Evolutionary conservation across 805 yeast species (phyloP), one percentile per base, ranked within the genome.

Genomic region (Candida silvatica): DNA sequence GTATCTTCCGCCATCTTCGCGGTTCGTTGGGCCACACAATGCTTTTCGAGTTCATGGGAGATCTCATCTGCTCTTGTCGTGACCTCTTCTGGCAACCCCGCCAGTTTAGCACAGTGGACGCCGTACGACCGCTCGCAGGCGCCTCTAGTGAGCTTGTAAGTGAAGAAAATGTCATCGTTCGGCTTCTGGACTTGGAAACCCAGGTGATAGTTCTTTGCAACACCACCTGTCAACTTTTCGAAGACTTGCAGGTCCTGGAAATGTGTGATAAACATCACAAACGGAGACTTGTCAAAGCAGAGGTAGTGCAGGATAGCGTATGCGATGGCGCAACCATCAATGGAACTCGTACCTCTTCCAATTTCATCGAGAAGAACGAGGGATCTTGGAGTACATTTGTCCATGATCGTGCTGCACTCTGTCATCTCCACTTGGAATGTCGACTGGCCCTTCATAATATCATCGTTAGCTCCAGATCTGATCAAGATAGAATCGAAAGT

Each of bases 251-350:
- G 58, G 15, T 73, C 66, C 5, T 88, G 87, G 47, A 77, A 87
- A 56, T 87, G 97, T 0, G 97, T 87, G 24, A 88, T 82, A 55
- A 86, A 87, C 27, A 87, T 58, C 0, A 81, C 70, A 37, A 82
- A 60, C 0, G 88, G 79, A 17, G 59, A 50, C 4, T 55, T 43
- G 20, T 50, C 52, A n/a, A 34, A 40, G 48, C 52, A 73, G 54
- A 40, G 82, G 45, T 80, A 77, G 36, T 71, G 64, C 36, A 87
- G 58, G 2, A 87, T 74, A 0, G 94, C 63, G 51, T 76, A 72
- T 0, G 95, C 94, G 20, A 87, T 76, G 0, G 94, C 77, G 29
- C 75, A 77, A 0, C 96, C 97, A 54, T 88, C 96, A 34, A 60
- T 56, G 0, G 87, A 76, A 16, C 61, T 51, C 0, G 80, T 74